Conservation (phyloP, 2,329 filamentous ascomycete species). For the Aspergillus hiratsukae region DNA sequence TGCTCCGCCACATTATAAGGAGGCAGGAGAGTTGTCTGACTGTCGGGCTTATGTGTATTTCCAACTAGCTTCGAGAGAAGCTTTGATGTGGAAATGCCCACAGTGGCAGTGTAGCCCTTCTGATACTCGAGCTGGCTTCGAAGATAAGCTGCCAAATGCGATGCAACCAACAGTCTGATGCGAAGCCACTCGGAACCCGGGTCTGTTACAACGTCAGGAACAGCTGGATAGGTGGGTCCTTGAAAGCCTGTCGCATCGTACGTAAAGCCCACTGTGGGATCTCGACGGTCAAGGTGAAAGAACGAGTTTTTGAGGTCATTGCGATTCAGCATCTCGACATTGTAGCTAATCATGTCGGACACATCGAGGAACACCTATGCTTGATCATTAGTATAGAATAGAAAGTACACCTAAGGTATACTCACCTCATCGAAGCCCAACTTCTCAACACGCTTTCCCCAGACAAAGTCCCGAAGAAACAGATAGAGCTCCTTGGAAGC, state of each 20-base stretch:
- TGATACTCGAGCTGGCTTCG: constrained; percentile 68
- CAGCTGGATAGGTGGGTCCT: constrained; percentile 57
- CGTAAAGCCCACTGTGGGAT: constrained; percentile 74
- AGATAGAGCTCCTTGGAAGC: constrained; percentile 75
- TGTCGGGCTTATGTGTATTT: constrained; percentile 77
- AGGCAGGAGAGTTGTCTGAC: constrained; percentile 77
- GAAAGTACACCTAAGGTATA: background rate
- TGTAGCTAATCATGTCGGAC: constrained; percentile 81
- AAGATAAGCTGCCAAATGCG: constrained; percentile 73
- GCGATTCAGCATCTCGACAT: constrained; percentile 64
- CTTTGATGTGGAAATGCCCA: constrained; percentile 84
- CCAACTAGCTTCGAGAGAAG: constrained; percentile 80
- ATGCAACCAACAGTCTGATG: constrained; percentile 68
- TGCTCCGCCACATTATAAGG: constrained; percentile 44
- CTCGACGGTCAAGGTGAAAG: constrained; percentile 68
- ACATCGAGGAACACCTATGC: constrained; percentile 67
- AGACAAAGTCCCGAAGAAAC: constrained; percentile 68
- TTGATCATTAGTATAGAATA: background rate
- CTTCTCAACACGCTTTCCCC: constrained; percentile 73
- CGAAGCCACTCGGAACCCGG: constrained; percentile 31
- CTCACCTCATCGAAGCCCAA: constrained; percentile 86
- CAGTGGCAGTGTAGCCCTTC: constrained; percentile 80
- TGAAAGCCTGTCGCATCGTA: constrained; percentile 68
- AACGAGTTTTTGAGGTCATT: constrained; percentile 65
- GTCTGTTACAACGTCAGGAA: constrained; percentile 1